phyloP scores from a whole-genome alignment of 768 basidiomycete genomes.

The Lentinula guzmanii region DNA sequence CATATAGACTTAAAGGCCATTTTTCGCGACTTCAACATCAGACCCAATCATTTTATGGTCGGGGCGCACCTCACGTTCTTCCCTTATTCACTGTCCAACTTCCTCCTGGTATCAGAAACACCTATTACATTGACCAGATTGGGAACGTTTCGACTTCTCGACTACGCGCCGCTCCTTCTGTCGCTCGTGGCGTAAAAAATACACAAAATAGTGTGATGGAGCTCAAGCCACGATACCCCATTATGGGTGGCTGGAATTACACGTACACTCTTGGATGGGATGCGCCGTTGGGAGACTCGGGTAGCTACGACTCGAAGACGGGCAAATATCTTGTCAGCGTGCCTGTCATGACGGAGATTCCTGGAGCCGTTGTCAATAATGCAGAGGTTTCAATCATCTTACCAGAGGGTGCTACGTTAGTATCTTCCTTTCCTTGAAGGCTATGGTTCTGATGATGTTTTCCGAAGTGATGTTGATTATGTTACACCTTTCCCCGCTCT shows the following conservation, averaged over 20 bases:
- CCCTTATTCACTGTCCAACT: constrained; percentile 72
- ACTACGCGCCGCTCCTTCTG: constrained; percentile 64
- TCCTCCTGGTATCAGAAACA: constrained; percentile 73
- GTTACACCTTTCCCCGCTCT: constrained; percentile 73
- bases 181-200: constrained; percentile 38
- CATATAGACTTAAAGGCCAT: constrained; percentile 80
- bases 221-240: constrained; percentile 82
- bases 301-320: constrained; percentile 53
- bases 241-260: constrained; percentile 98
- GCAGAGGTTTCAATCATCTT: constrained; percentile 77
- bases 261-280: constrained; percentile 94
- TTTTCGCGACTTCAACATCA: constrained; percentile 92
- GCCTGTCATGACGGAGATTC: constrained; percentile 79
- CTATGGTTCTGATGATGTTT: neutral
- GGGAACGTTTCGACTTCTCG: constrained; percentile 96
- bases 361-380: constrained; percentile 75
- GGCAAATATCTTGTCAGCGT: constrained; percentile 72
- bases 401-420: constrained; percentile 95
- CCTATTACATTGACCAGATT: constrained; percentile 88
- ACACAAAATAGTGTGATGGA: constrained; percentile 68
- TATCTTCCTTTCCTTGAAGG: constrained; percentile 6
- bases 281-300: constrained; percentile 71
- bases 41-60: constrained; percentile 63
- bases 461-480: constrained; percentile 67
- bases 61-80: constrained; percentile 63